A percentile compares a stretch with the other conserved stretches of the same genome.
Conservation (phyloP, 2,329 filamentous ascomycete species). For the Arthrocladium fulminans region DNA sequence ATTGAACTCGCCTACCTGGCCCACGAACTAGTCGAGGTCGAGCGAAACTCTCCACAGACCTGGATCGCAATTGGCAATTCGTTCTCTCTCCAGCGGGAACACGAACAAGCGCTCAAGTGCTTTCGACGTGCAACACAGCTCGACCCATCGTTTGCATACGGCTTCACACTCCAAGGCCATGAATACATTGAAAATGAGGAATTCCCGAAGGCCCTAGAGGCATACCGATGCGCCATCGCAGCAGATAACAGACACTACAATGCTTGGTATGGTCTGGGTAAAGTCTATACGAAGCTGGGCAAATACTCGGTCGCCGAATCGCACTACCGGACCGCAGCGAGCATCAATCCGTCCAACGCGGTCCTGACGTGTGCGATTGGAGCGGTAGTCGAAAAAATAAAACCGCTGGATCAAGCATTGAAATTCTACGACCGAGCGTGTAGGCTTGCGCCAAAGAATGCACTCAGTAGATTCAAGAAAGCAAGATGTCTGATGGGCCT, state of each 20-base stretch:
- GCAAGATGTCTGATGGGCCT: constrained; percentile 76
- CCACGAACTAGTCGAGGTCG: constrained; percentile 77
- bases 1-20: constrained; percentile 85
- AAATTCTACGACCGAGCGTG: constrained; percentile 74
- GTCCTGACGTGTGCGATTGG: constrained; percentile 90
- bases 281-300: constrained; percentile 80
- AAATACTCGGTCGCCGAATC: constrained; percentile 84
- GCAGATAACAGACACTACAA: constrained; percentile 90
- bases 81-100: constrained; percentile 83
- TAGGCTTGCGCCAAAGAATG: constrained; percentile 68
- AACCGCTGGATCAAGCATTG: constrained; percentile 69
- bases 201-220: constrained; percentile 83
- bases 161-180: constrained; percentile 89
- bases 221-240: constrained; percentile 76
- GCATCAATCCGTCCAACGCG: constrained; percentile 88
- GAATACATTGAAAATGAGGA: constrained; percentile 95
- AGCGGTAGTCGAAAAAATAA: constrained; percentile 78
- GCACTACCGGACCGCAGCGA: constrained; percentile 79
- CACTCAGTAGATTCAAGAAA: constrained; percentile 85
- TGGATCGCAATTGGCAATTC: constrained; percentile 96
- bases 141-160: constrained; percentile 84
- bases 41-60: constrained; percentile 82
- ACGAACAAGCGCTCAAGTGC: constrained; percentile 87
- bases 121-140: constrained; percentile 92
- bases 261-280: constrained; percentile 85